These are phyloP conservation scores for Fusarium chlamydosporum DNA, from an alignment of 2,329 filamentous ascomycete species.

Conservation along the genomic window DNA sequence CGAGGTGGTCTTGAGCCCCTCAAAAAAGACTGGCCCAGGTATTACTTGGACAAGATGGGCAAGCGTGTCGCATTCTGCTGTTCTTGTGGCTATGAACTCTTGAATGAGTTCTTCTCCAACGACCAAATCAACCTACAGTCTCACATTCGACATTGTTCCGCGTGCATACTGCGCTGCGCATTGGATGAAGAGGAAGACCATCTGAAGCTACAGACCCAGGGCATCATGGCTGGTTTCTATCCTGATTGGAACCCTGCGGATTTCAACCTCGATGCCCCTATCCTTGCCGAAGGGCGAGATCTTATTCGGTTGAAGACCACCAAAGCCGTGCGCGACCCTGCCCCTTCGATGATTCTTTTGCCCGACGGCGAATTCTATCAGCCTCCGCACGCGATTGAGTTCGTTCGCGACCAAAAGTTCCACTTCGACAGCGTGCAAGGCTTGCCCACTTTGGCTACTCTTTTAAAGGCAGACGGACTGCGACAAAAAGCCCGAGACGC, in stretches of 20 bases:
- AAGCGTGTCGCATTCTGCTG: slow-evolving; percentile 50
- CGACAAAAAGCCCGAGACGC: background rate
- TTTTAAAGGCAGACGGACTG: slow-evolving; percentile 6
- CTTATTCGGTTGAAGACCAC: slow-evolving; percentile 46
- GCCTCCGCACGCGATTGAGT: slow-evolving; percentile 5
- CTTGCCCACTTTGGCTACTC: slow-evolving; percentile 48
- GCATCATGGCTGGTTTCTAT: slow-evolving; percentile 46
- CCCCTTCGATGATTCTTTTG: slow-evolving; percentile 17
- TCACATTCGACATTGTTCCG: slow-evolving; percentile 49
- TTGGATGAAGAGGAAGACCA: slow-evolving; percentile 55
- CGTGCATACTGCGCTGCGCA: slow-evolving; percentile 49
- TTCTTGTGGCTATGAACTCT: slow-evolving; percentile 55
- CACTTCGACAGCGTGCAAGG: slow-evolving; percentile 52
- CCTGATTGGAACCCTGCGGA: slow-evolving; percentile 42
- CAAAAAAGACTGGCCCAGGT: slow-evolving; percentile 42
- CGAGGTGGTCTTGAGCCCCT: slow-evolving; percentile 47
- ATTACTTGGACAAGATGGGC: slow-evolving; percentile 50
- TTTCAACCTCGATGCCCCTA: slow-evolving; percentile 55
- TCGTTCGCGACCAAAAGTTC: slow-evolving; percentile 50
- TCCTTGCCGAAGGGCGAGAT: slow-evolving; percentile 33
- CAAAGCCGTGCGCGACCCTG: slow-evolving; percentile 15
- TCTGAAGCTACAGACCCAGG: slow-evolving; percentile 42
- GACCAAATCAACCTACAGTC: slow-evolving; percentile 10
- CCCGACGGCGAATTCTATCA: slow-evolving; percentile 29
- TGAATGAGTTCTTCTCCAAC: slow-evolving; percentile 52